Conservation (phyloP, 208 protist species). For the Trypanosoma platydactyli region DNA sequence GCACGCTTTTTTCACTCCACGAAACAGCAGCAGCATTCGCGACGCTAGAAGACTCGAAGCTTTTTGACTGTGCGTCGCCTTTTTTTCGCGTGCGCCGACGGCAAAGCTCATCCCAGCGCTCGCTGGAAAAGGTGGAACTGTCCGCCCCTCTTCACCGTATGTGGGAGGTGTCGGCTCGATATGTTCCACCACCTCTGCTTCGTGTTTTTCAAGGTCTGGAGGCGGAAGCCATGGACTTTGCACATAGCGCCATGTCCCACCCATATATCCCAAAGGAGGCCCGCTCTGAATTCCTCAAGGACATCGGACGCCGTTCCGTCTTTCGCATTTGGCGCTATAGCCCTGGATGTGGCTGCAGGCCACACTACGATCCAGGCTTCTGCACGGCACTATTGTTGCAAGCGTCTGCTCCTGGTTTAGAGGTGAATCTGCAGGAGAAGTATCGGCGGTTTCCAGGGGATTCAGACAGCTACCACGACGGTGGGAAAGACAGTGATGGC, state of each 20-base stretch:
- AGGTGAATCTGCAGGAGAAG: slow-evolving; percentile 36
- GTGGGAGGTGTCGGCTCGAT: slow-evolving; percentile 2
- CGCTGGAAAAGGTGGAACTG: slow-evolving; percentile 21
- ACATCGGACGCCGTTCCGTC: slow-evolving; percentile 49
- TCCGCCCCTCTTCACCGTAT: slow-evolving; percentile 21
- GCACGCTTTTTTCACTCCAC: slow-evolving; percentile 27
- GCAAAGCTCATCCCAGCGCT: background rate
- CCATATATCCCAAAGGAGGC: slow-evolving; percentile 14
- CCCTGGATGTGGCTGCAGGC: slow-evolving; percentile 50
- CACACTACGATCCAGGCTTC: slow-evolving; percentile 77
- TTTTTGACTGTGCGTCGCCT: slow-evolving; percentile 23
- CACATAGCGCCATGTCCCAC: slow-evolving; percentile 25
- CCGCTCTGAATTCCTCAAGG: slow-evolving; percentile 28
- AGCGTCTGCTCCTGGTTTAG: slow-evolving; percentile 52
- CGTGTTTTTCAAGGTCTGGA: slow-evolving; percentile 39
- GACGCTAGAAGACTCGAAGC: slow-evolving; percentile 26
- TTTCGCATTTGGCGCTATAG: slow-evolving; percentile 69
- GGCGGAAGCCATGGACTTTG: slow-evolving; percentile 34
- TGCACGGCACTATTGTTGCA: slow-evolving; percentile 50
- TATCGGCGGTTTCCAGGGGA: background rate
- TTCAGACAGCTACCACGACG: slow-evolving; percentile 3
- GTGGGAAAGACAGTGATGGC: background rate
- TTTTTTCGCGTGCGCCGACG: slow-evolving; percentile 20
- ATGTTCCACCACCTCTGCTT: slow-evolving; percentile 39
- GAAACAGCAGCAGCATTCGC: slow-evolving; percentile 47